A percentile compares a stretch with the other conserved stretches of the same genome.
Conservation (phyloP, 2,329 filamentous ascomycete species). For the Cladophialophora chaetospira region DNA sequence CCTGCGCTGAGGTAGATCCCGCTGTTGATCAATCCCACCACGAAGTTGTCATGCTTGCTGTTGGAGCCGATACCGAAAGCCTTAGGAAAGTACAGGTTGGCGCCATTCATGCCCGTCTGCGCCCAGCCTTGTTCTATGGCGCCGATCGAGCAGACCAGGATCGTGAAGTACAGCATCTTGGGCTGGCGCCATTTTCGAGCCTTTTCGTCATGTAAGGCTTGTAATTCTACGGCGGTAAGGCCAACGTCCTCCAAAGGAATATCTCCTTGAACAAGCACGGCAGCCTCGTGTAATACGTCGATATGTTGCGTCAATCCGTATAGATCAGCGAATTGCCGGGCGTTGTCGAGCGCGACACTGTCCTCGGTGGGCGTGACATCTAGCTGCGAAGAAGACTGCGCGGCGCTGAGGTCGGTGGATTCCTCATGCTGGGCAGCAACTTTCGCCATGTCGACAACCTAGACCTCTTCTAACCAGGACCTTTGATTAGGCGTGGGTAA, state of each 20-base stretch:
- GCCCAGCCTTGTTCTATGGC: conserved; percentile 57
- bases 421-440: neutral
- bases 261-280: conserved; percentile 19
- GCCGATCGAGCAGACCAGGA: conserved; percentile 55
- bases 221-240: conserved; percentile 45
- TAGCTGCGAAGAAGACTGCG: conserved; percentile 1
- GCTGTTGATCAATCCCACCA: conserved; percentile 66
- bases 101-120: conserved; percentile 56
- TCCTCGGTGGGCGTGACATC: neutral
- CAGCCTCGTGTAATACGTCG: conserved; percentile 22
- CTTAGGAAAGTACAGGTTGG: conserved; percentile 54
- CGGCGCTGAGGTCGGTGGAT: neutral
- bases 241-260: conserved; percentile 2
- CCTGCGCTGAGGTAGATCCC: conserved; percentile 58
- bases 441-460: neutral
- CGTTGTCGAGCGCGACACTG: neutral
- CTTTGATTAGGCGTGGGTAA: no score
- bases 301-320: conserved; percentile 14
- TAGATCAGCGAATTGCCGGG: conserved; percentile 16
- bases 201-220: conserved; percentile 47
- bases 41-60: conserved; percentile 53
- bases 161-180: conserved; percentile 51
- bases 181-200: conserved; percentile 55
- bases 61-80: conserved; percentile 49
- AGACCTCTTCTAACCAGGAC: neutral